Base-by-base conservation (phyloP, 2,329 filamentous ascomycete genomes). In the Pseudogymnoascus sp. region DNA sequence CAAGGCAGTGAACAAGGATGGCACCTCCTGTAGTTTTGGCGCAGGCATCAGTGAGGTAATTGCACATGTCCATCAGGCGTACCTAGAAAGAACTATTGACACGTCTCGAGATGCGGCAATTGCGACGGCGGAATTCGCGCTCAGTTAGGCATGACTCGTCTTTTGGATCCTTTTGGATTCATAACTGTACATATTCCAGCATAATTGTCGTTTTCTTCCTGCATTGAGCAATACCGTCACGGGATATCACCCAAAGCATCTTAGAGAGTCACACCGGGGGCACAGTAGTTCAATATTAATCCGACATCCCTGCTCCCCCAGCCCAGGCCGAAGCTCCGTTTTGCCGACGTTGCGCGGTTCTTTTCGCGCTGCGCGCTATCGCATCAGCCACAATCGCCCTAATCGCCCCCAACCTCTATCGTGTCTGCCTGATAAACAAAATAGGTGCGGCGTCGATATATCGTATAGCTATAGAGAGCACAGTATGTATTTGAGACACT, bases 341-440 rank as follows among this genome's bases (percentile, higher is more conserved):
- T 56, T 56, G 50, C 50, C 50, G 50, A 56, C 50, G 50, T 34
- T 56, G 50, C 50, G 50, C 50, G 50, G 50, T 56, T 56, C 50
- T 56, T 56, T 56, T 31, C 25, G 25, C 50, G 50, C 25, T 56
- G 25, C 14, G 28, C 50, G n/a, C 50, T 56, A 34, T 56, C 50
- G 50, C 25, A 56, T 56, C 46, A 38, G 46, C 46, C 25, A 16
- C 46, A 53, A 53, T 53, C 46, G 46, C 46, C 23, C 50, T 56
- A 56, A 56, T 56, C 50, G 50, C 50, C 28, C 50, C 50, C 50
- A 56, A 56, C 14, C 12, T 18, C 28, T 18, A 4, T 56, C n/a
- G 50, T 31, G 50, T 56, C 50, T 56, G 50, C 50, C 50, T 56
- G 50, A 56, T 53, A 21, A 34, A 56, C 5, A 56, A 21, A 25